Evolutionary conservation across 2,329 filamentous ascomycete genomes (phyloP), one percentile per base, ranked within the genome.

Genomic region (Aureobasidium lini): DNA sequence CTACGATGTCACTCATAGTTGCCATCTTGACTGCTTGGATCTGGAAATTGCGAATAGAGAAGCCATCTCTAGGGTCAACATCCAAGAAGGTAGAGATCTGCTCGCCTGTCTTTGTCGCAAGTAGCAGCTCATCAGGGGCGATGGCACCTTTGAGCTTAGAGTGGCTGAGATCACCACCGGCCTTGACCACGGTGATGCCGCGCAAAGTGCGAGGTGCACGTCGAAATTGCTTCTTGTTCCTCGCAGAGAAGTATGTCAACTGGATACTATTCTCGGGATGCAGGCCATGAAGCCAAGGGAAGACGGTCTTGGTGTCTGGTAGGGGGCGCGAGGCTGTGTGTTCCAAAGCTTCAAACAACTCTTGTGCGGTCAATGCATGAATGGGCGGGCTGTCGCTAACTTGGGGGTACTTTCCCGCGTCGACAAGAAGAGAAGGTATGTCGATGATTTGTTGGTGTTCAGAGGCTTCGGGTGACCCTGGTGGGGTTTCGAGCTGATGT

Each of bases 21-120:
- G 92, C 92, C 64, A 89, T 78, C 72, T 99, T 99, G 61, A 88
- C 88, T 0, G 89, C 83, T 72, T 99, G 94, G 40, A 97, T 97
- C 67, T 97, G 93, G 70, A 99, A 99, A 72, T 97, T 97, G 47
- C 94, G 85, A 44, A 97, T 92, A 4, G 90, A 96, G 70, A 97
- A 97, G 8, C 94, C 94, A 64, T 95, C 89, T 59, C 78, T 82
- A 1, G 94, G 94, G 69, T 99, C 94, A 42, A 87, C 82, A 44
- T 95, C 89, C 62, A 91, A 76, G 69, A 99, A 96, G 23, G 85
- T 80, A 46, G 81, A 74, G 15, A 75, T 67, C 28, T 74, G 73
- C 11, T 77, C 73, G n/a, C 73, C 69, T n/a, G 68, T 69, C 2
- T 72, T 62, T 44, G 65, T 66, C 0, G 77, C 66, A 39, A 84